Evolutionary conservation across 2,329 filamentous ascomycete species (phyloP).

Genomic region (Tolypocladium inflatum): DNA sequence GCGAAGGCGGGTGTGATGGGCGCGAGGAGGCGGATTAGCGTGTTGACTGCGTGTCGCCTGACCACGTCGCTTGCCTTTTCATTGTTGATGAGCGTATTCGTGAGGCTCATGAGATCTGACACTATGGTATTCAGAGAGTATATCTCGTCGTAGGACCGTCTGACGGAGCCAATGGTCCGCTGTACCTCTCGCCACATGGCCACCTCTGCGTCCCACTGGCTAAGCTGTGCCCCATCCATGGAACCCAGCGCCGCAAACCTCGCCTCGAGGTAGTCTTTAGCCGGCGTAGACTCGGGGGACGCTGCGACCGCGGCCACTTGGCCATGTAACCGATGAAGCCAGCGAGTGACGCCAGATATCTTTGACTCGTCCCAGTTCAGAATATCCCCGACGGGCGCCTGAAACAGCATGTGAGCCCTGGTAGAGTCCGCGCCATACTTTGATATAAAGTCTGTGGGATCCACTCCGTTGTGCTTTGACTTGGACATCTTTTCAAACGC

Average conservation of each 20-base stretch:
- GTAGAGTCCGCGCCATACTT: conserved; percentile 77
- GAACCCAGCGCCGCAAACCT: conserved; percentile 17
- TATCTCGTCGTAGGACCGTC: conserved; percentile 57
- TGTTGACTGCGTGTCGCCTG: conserved; percentile 37
- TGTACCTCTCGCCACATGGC: conserved; percentile 58
- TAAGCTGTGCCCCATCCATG: conserved; percentile 20
- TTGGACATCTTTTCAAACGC: conserved; percentile 92
- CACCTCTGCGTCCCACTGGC: conserved; percentile 35
- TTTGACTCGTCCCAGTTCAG: conserved; percentile 83
- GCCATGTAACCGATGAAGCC: conserved; percentile 61
- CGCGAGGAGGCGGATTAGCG: conserved; percentile 62
- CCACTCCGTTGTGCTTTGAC: conserved; percentile 86
- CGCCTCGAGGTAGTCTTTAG: conserved; percentile 27
- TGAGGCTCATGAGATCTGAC: conserved; percentile 74
- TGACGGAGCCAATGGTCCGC: conserved; percentile 56
- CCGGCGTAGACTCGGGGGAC: conserved; percentile 8
- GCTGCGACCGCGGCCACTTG: conserved; percentile 29
- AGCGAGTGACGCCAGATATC: conserved; percentile 72
- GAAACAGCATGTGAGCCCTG: conserved; percentile 80
- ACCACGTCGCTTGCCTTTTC: conserved; percentile 29
- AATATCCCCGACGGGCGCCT: conserved; percentile 73
- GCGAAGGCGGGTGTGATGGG: conserved; percentile 73
- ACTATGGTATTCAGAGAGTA: conserved; percentile 76
- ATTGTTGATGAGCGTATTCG: conserved; percentile 53
- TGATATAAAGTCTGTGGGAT: conserved; percentile 62